Conservation (phyloP, 1,284 basidiomycete genomes). For the Neotropicomus parvogracilis region DNA sequence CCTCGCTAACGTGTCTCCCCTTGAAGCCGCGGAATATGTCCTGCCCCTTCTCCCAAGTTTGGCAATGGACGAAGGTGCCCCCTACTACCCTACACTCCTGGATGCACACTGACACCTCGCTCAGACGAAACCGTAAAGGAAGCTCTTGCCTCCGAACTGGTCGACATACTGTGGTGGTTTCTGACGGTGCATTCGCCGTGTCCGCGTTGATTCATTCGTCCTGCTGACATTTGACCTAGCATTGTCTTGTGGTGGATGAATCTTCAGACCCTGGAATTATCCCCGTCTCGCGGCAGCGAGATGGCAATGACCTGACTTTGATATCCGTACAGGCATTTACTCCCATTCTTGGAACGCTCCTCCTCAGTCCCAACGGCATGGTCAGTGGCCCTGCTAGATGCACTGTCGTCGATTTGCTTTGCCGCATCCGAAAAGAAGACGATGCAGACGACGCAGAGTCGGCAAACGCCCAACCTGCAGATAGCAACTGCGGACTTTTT, state of each 20-base stretch:
- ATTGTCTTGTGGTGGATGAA: constrained; percentile 59
- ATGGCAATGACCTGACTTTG: constrained; percentile 37
- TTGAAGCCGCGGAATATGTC: constrained; percentile 93
- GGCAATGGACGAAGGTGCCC: constrained; percentile 80
- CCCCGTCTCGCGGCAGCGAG: constrained; percentile 12
- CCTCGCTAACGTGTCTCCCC: constrained; percentile 73
- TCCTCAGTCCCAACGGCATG: constrained; percentile 75
- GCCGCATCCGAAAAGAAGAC: constrained; percentile 56
- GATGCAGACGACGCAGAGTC: constrained; percentile 27
- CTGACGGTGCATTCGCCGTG: constrained; percentile 52
- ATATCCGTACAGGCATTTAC: constrained; percentile 88
- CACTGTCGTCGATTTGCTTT: constrained; percentile 77
- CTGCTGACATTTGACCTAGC: constrained; percentile 31
- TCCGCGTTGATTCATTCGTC: constrained; percentile 12
- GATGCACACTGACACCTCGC: constrained; percentile 12
- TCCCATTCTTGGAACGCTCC: constrained; percentile 83
- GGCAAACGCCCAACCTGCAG: constrained; percentile 26
- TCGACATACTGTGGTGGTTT: constrained; percentile 92
- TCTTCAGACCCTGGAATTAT: constrained; percentile 23
- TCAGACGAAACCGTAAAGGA: constrained; percentile 90
- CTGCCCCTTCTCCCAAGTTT: constrained; percentile 85
- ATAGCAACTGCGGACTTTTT: constrained; percentile 46
- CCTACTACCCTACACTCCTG: constrained; percentile 2
- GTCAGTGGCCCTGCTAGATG: constrained; percentile 74
- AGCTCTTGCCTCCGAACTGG: constrained; percentile 80